Percentiles rank a stretch among this genome's conserved stretches.
phyloP scores from a whole-genome alignment of 306 rosid species.

The Trifolium pratense region DNA sequence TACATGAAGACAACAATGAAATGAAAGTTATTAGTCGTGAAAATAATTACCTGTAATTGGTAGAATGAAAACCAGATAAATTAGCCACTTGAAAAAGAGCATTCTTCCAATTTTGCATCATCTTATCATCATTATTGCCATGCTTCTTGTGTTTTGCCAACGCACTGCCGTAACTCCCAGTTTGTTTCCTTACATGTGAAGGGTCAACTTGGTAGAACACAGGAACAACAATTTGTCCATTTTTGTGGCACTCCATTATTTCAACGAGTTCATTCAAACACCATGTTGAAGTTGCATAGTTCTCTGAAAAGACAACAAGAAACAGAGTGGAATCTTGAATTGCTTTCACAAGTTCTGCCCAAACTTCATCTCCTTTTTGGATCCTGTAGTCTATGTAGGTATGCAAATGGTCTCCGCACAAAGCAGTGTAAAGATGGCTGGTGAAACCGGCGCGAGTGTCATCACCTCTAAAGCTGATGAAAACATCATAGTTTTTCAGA shows the following conservation, averaged over 20 bases:
- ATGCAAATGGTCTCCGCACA: neutral
- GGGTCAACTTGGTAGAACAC: neutral
- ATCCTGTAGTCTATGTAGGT: neutral
- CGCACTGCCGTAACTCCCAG: neutral
- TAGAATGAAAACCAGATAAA: constrained; percentile 8
- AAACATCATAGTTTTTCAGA: neutral
- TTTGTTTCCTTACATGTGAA: neutral
- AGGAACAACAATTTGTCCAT: neutral
- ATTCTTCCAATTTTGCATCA: constrained; percentile 11
- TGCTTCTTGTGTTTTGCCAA: neutral
- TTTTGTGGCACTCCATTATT: neutral
- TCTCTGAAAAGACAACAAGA: neutral
- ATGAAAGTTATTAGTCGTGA: too few species aligned
- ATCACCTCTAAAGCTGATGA: neutral
- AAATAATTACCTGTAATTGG: neutral
- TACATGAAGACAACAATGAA: too few species aligned
- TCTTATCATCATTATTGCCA: neutral
- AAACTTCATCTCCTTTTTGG: neutral
- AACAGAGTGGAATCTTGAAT: neutral
- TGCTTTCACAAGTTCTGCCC: neutral
- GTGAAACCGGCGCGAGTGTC: neutral
- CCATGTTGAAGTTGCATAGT: constrained; percentile 8
- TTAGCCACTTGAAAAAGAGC: neutral
- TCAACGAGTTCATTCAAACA: neutral
- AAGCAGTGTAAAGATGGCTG: neutral